phyloP scores from a whole-genome alignment of 352 stramenopile species.

The Aphanomyces cochlioides region DNA sequence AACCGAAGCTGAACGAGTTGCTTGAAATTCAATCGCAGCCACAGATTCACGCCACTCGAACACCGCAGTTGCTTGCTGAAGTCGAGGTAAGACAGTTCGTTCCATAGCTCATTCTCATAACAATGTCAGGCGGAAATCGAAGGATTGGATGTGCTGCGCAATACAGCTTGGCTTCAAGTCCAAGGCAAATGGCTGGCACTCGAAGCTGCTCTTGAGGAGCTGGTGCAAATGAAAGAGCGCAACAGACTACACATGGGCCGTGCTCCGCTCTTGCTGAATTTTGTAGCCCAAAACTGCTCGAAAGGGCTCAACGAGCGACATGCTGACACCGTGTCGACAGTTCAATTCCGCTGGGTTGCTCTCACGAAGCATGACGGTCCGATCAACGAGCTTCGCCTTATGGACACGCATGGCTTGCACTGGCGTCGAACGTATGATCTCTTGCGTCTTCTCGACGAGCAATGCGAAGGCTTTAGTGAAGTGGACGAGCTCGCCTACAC shows the following conservation, averaged over 20 bases:
- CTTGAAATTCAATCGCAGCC: constrained; percentile 46
- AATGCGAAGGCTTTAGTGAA: constrained; percentile 65
- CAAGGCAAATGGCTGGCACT: constrained; percentile 52
- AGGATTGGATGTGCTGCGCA: constrained; percentile 57
- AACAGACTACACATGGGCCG: constrained; percentile 58
- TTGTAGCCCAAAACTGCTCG: constrained; percentile 49
- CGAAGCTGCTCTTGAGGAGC: constrained; percentile 45
- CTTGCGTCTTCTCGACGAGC: constrained; percentile 57
- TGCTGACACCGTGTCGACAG: constrained; percentile 53
- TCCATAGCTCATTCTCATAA: not conserved
- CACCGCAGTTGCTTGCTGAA: constrained; percentile 42
- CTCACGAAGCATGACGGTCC: constrained; percentile 58
- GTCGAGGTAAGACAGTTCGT: constrained; percentile 34
- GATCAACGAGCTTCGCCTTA: constrained; percentile 59
- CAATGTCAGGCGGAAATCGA: constrained; percentile 39
- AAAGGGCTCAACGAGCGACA: constrained; percentile 52
- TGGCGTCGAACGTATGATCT: constrained; percentile 72
- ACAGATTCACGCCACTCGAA: constrained; percentile 56
- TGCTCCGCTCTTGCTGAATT: constrained; percentile 51
- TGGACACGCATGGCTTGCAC: constrained; percentile 61
- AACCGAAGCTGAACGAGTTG: constrained; percentile 60
- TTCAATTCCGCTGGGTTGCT: constrained; percentile 73
- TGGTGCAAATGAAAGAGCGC: constrained; percentile 53
- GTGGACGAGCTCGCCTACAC: constrained; percentile 48
- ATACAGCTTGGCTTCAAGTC: constrained; percentile 60